Conservation (phyloP, 1,284 basidiomycete species). For the Trichosporon ovoides region DNA sequence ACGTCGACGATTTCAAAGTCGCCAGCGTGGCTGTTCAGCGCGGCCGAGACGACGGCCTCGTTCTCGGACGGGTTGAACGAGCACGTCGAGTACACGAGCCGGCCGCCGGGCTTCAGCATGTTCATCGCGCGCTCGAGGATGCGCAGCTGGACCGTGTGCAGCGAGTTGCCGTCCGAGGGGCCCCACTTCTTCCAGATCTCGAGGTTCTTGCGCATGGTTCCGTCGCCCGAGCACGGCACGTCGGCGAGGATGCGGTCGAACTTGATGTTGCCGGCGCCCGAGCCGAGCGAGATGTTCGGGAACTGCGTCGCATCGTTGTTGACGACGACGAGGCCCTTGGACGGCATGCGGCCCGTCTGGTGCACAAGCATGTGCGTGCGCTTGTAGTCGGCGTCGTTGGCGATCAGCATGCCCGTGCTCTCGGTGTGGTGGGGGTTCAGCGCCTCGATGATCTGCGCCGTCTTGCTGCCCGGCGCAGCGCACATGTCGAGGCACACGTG, state of each 20-base stretch:
- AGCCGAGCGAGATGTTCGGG: conserved; percentile 59
- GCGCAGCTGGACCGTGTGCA: conserved; percentile 88
- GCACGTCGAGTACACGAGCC: conserved; percentile 96
- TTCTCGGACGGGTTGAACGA: conserved; percentile 97
- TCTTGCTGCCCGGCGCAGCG: conserved; percentile 95
- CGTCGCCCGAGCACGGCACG: conserved; percentile 94
- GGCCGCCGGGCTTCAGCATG: conserved; percentile 76
- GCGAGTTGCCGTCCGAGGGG: conserved; percentile 78
- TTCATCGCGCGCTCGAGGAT: conserved; percentile 90
- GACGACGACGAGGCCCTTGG: conserved; percentile 87
- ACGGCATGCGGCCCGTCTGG: conserved; percentile 90
- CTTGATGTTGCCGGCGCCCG: conserved; percentile 53
- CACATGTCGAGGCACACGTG: conserved; percentile 95
- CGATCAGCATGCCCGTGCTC: conserved; percentile 46
- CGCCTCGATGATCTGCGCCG: conserved; percentile 49
- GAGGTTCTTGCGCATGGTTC: conserved; percentile 89
- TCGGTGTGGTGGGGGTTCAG: conserved; percentile 46
- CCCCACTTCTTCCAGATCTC: conserved; percentile 95
- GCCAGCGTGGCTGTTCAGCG: conserved; percentile 67
- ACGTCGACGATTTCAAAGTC: conserved; percentile 81
- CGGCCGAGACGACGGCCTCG: conserved; percentile 89
- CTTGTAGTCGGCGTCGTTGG: conserved; percentile 66
- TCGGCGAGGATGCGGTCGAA: conserved; percentile 96
- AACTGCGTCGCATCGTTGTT: conserved; percentile 84
- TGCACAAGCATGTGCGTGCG: conserved; percentile 96